Evolutionary conservation across 306 rosid species (phyloP).

Genomic region (Abrus precatorius): DNA sequence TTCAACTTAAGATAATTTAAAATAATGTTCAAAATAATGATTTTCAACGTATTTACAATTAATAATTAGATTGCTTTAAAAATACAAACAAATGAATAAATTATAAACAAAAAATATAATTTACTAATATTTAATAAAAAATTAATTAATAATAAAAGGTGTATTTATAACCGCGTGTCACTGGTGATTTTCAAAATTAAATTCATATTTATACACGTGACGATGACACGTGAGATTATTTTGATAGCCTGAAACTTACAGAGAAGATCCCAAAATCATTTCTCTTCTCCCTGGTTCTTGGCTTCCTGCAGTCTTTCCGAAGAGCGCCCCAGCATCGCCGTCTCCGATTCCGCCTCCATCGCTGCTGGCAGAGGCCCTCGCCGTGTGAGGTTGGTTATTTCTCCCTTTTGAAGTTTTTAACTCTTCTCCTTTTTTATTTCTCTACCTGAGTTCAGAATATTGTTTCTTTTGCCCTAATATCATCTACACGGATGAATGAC

Average conservation of each 20-base stretch:
- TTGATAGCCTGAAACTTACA: background rate
- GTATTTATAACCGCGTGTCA: no score
- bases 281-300: background rate
- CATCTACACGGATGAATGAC: background rate
- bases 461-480: background rate
- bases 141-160: no score
- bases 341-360: background rate
- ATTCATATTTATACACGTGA: no score
- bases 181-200: no score
- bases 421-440: background rate
- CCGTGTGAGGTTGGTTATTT: background rate
- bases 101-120: no score
- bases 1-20: no score
- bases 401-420: background rate
- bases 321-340: background rate
- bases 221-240: no score
- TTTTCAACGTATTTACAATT: no score
- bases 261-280: background rate
- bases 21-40: no score
- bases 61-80: no score
- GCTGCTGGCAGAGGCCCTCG: background rate
- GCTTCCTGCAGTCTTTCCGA: background rate
- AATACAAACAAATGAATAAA: no score
- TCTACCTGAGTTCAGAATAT: slow-evolving; percentile 9
- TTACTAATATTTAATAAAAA: no score